Base-by-base conservation (phyloP, 2,329 filamentous ascomycete species). In the Fusarium lateritium region DNA sequence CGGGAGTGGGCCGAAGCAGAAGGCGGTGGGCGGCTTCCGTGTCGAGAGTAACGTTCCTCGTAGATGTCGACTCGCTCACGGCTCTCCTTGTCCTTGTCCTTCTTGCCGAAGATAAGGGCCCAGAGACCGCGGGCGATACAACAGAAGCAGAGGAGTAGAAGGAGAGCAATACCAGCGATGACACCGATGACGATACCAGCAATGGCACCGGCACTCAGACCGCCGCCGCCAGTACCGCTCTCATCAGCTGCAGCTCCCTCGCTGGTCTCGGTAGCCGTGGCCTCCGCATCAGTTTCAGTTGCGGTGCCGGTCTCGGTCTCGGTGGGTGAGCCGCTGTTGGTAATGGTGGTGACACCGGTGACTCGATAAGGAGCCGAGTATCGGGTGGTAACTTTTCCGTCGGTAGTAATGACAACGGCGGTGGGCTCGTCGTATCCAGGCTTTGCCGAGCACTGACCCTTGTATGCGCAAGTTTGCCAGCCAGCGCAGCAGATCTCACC, bases 121-220 rank as follows among this genome's bases (percentile, higher is more conserved):
- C 89, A 91, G 43, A 90, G 81, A 15, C 87, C 87, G 68, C 86
- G 84, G 61, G 86, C 84, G 62, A 90, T 89, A 82, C 91, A 93
- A 85, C 89, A 94, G 81, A 92, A 89, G 83, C 91, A 94, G 74
- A 94, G 80, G 9, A 92, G 84, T 6, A 91, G 81, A 22, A 94
- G 86, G 4, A 94, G 82, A 40, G 85, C 79, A 36, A 94, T 83
- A 65, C 91, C 92, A 15, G 86, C 85, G 49, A 94, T 83, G 13
- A 88, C 86, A 66, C 92, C 92, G 57, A 94, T 90, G 69, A 94
- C 92, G 73, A 94, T 94, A 63, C 92, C 92, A 17, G 92, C 92
- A 73, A 94, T 94, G 62, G 91, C 92, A 53, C 92, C 92, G 43
- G 84, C 86, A 73, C 89, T 92, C 55, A 94, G 84, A 43, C 80